Evolutionary conservation across 352 stramenopile species (phyloP), one percentile per base, ranked within the genome.

Genomic region (Nothophytophthora sp.): DNA sequence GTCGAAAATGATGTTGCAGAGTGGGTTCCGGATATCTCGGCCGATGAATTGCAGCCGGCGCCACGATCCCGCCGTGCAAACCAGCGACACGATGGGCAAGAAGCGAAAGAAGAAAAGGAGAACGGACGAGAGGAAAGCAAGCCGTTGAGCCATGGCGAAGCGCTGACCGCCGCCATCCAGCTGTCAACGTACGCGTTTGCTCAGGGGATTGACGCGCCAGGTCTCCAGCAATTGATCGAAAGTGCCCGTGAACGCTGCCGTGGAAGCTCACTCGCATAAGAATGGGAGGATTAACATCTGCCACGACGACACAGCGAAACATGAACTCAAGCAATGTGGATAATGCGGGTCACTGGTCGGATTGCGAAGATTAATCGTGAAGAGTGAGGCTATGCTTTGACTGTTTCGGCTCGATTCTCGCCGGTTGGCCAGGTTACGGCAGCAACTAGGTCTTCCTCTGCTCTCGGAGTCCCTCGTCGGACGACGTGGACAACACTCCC

Each of bases 111-210:
- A 38, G 34, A 34, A 7, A 49, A 18, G 1, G 13, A 25, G 30
- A 18, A 50, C 8, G 39, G 33, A 20, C 23, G 13, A 24, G 15
- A 9, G 7, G 23, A 58, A 22, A 9, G 7, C 24, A 50, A 50
- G 2, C 36, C 41, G 5, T 20, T 59, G 20, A 59, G 37, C 47
- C 40, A 63, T 19, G 41, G 40, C 1, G 47, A 63, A 3, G 55
- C 55, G 20, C 55, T 63, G 22, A n/a, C 34, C 13, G 41, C 55
- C 30, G 55, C 55, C 1, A 44, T 63, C 23, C 40, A 59, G 15
- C 29, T 63, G 18, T 53, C 48, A 15, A 40, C 34, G 0, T 63
- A 63, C 20, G 55, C 48, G 15, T 63, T 63, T 40, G 55, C 55
- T 12, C 55, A 63, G 36, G 47, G 35, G 7, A 59, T 59, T 16